Evolutionary conservation across 75 land plant genomes (phyloP).

Genomic region (Adiantum capillusveneris): DNA sequence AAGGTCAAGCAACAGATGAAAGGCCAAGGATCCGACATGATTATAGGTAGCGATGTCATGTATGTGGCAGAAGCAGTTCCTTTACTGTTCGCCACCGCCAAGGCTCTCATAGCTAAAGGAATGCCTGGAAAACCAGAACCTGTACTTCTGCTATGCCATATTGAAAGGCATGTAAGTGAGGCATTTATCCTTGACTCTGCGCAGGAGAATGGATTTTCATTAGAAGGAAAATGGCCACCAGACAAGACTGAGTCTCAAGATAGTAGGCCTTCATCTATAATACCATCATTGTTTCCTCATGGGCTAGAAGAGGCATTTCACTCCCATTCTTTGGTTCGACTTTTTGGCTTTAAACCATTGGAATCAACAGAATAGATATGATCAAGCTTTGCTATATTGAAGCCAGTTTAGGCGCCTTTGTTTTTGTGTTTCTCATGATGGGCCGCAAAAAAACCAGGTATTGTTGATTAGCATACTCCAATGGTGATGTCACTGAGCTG

Average conservation of each 20-base stretch:
- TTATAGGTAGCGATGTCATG: conserved; percentile 84
- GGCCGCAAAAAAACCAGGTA: too few relatives aligned
- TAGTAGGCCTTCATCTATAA: neutral
- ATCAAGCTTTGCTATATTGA: too few relatives aligned
- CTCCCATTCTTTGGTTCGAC: neutral
- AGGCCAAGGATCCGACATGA: conserved; percentile 59
- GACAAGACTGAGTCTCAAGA: conserved; percentile 6
- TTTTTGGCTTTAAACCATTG: neutral
- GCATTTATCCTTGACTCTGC: conserved; percentile 58
- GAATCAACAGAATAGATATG: too few relatives aligned
- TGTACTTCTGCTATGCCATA: conserved; percentile 68
- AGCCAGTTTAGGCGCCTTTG: too few relatives aligned
- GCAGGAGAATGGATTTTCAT: conserved; percentile 46
- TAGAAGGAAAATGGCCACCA: conserved; percentile 48
- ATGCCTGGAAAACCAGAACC: conserved; percentile 17
- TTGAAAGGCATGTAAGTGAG: conserved; percentile 61
- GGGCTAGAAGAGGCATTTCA: conserved; percentile 9
- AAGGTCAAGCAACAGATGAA: conserved; percentile 27
- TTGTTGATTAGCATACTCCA: too few relatives aligned
- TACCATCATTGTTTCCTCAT: conserved; percentile 2
- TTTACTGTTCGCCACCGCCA: conserved; percentile 79
- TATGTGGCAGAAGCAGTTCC: conserved; percentile 64
- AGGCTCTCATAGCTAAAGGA: conserved; percentile 33
- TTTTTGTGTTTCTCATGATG: too few relatives aligned
- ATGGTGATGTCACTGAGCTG: too few relatives aligned